Evolutionary conservation across 768 basidiomycete species (phyloP), one percentile per base, ranked within the genome.

Genomic region (Baorangia bicolor): DNA sequence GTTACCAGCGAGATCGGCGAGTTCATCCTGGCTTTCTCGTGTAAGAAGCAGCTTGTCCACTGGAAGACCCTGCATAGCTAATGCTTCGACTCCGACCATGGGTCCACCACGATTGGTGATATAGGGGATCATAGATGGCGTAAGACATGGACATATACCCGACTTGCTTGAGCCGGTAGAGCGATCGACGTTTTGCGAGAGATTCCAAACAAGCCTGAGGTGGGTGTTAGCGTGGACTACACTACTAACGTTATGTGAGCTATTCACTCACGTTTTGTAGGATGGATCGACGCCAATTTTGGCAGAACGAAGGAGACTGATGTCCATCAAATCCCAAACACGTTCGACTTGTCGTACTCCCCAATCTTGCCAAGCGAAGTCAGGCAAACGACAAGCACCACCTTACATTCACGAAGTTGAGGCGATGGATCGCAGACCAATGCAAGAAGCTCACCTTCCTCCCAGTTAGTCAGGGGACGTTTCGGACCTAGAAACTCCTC

Each of bases 51-150:
- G 80, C 69, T 94, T 90, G 71, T 96, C 90, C 31, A 96, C 86
- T 0, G 95, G 95, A 38, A 98, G 83, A 31, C 95, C 95, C 69
- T 98, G 95, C 81, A 98, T 88, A 12, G 91, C 89, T 40, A 98
- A 76, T 1, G 95, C 94, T 67, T 98, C 95, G 33, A 94, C 73
- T 10, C 95, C 95, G 16, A 95, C 86, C 87, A 97, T 91, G 9
- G 95, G 95, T 25, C 95, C 95, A 38, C 95, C 95, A 48, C 95
- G 93, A 67, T 90, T 94, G 42, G 95, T 93, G 68, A 96, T 88
- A 64, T 94, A 98, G 0, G 95, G 92, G 58, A 97, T 97, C 94
- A 96, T 97, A 28, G 91, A 87, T 1, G 95, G 95, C 0, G 95
- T 98, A 18, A 98, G 82, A 72, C 95, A 98, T 1, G 91, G 91